Evolutionary conservation across 331 rosid species (phyloP).

Genomic region (Rosa hybrid): DNA sequence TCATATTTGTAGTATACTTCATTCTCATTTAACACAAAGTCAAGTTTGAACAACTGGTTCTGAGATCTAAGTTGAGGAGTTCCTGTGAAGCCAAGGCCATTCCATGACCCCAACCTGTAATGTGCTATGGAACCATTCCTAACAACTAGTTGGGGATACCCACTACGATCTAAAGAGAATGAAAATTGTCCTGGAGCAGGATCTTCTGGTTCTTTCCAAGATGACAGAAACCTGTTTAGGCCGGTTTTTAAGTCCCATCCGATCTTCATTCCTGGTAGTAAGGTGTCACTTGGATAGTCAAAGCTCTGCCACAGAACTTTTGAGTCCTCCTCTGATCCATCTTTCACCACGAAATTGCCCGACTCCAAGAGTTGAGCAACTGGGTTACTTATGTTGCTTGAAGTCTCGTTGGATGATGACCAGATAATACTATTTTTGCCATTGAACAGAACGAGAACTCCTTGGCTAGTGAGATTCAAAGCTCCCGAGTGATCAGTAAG

Average conservation of each 20-base stretch:
- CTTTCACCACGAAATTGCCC: constrained; percentile 20
- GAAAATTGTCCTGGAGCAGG: constrained; percentile 26
- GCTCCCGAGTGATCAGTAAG: constrained; percentile 9
- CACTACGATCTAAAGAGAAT: no score
- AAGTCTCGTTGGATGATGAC: constrained; percentile 14
- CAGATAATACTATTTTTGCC: neutral
- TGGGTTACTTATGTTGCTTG: neutral
- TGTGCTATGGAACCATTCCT: neutral
- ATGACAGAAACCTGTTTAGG: constrained; percentile 6
- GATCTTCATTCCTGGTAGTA: constrained; percentile 22
- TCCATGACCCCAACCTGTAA: constrained; percentile 14
- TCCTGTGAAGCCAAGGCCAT: constrained; percentile 26
- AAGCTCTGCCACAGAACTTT: constrained; percentile 29
- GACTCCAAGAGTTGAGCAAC: constrained; percentile 22
- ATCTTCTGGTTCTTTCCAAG: constrained; percentile 40
- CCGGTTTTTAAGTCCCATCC: constrained; percentile 10
- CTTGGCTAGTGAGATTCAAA: constrained; percentile 11
- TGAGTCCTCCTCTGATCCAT: neutral
- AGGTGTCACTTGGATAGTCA: constrained; percentile 24
- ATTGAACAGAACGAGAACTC: constrained; percentile 28
- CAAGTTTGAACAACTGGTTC: neutral
- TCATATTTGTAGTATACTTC: constrained; percentile 3
- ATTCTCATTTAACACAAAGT: neutral
- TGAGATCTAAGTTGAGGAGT: neutral
- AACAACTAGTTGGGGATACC: neutral